Conservation (phyloP, 2,329 filamentous ascomycete species). For the Emmonsiellopsis sp. region DNA sequence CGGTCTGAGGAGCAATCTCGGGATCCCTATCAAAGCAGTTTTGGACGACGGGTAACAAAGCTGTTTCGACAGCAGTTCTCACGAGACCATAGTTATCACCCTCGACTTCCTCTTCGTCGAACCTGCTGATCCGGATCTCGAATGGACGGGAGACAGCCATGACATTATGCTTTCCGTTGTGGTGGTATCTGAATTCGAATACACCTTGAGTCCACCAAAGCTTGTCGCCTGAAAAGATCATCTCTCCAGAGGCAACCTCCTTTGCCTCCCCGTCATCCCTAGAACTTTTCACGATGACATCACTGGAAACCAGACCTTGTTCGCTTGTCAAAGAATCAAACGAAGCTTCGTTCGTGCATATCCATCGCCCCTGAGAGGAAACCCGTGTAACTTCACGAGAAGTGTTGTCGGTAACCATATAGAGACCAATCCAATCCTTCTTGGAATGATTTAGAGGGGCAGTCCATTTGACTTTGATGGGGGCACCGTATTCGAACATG, state of each 20-base stretch:
- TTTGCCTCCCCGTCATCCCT: slow-evolving; percentile 39
- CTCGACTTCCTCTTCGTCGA: slow-evolving; percentile 63
- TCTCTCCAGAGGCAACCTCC: slow-evolving; percentile 64
- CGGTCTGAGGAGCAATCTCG: slow-evolving; percentile 72
- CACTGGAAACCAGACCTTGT: slow-evolving; percentile 61
- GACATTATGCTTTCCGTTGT: slow-evolving; percentile 82
- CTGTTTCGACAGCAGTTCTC: slow-evolving; percentile 61
- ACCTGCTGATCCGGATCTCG: slow-evolving; percentile 73
- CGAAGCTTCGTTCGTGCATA: slow-evolving; percentile 64
- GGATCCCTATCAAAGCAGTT: slow-evolving; percentile 91
- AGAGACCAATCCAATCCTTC: slow-evolving; percentile 91
- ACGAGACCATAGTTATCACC: slow-evolving; percentile 46
- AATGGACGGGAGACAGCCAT: slow-evolving; percentile 93
- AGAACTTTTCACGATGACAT: slow-evolving; percentile 46
- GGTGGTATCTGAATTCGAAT: slow-evolving; percentile 96
- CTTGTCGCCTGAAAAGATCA: slow-evolving; percentile 84
- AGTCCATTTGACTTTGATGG: slow-evolving; percentile 82
- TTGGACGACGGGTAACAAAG: slow-evolving; percentile 70
- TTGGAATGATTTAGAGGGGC: slow-evolving; percentile 80
- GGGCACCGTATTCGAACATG: slow-evolving; percentile 78
- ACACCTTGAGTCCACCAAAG: slow-evolving; percentile 95
- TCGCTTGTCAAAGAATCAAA: slow-evolving; percentile 71
- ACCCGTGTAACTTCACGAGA: slow-evolving; percentile 77
- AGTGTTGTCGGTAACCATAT: slow-evolving; percentile 89
- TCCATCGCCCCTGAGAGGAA: slow-evolving; percentile 80